Base-by-base conservation (phyloP, 352 stramenopile genomes). In the Globisporangium nagaii region DNA sequence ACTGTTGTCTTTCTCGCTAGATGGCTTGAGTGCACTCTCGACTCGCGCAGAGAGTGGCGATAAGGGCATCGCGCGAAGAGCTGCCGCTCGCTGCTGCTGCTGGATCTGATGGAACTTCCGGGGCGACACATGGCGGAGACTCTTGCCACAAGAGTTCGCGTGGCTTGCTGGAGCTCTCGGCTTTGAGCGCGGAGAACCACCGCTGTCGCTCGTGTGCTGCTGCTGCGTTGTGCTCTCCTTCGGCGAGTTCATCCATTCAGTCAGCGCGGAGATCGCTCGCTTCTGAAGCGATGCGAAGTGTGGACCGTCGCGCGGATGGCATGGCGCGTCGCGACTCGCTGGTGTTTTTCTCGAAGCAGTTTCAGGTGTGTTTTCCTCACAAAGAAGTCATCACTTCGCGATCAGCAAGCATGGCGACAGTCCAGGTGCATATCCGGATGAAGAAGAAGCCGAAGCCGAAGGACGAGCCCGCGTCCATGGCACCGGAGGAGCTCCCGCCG, bases 61-160 rank as follows among this genome's bases (percentile, higher is more conserved):
- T 2, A 80, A 41, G 3, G 67, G 68, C 15, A 68, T 46, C 6
- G 55, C 59, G 11, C 67, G 63, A 10, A 75, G 34, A 24, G 66
- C 53, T 2, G 52, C 49, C 1, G 62, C 22, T 34, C 70, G 62
- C 7, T 75, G 65, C n/a, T 80, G 62, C 34, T 71, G 58, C 28
- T 77, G 68, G 0, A 77, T 36, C 34, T 71, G 62, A 22, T 77
- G 65, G 41, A 77, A 77, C 35, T 80, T 80, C 13, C 68, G 65
- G 5, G 71, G 71, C 15, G 71, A 80, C 17, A 80, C 56, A 20
- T 80, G 71, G 15, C 58, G 62, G n/a, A 59, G 53, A 7, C 35
- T 41, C 17, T 60, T 62, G 22, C 19, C 27, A 24, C n/a, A n/a
- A n/a, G 32, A 5, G 24, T 13, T 37, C 20, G 17, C 11, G 35